These are phyloP conservation scores for Stentor coeruleus DNA, from an alignment of 73 alveolate genomes.

Conservation along the genomic window DNA sequence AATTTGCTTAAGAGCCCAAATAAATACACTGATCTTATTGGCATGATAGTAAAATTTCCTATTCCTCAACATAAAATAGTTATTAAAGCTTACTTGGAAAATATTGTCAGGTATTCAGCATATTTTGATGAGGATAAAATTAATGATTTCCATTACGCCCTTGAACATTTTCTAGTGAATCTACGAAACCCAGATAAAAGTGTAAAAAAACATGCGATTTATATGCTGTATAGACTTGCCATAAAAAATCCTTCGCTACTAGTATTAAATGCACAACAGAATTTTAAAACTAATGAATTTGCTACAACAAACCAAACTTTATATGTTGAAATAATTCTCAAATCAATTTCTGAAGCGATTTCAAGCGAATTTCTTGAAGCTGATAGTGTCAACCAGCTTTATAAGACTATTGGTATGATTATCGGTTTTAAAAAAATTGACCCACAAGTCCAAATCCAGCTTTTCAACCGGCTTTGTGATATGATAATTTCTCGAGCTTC, in stretches of 20 bases:
- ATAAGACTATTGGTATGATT: background rate
- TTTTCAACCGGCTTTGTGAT: background rate
- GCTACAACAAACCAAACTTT: too few species aligned
- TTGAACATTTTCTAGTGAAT: background rate
- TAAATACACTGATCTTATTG: background rate
- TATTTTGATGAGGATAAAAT: too few species aligned
- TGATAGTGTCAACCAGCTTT: background rate
- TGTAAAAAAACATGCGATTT: background rate
- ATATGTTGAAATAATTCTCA: background rate
- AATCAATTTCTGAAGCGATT: background rate
- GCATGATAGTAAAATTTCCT: background rate
- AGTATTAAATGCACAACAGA: too few species aligned
- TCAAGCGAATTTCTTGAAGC: background rate
- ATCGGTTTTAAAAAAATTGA: background rate
- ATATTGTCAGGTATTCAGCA: background rate
- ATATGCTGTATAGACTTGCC: conserved; percentile 14
- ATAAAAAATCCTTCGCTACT: background rate
- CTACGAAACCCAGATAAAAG: background rate
- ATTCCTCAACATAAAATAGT: background rate
- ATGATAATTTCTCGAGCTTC: background rate
- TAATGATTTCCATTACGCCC: background rate
- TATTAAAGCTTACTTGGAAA: background rate
- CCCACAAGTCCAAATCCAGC: background rate
- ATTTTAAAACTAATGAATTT: too few species aligned
- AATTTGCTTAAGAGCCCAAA: background rate